Evolutionary conservation across 163 green algal species (phyloP).

Genomic region (Picocystis sp.): DNA sequence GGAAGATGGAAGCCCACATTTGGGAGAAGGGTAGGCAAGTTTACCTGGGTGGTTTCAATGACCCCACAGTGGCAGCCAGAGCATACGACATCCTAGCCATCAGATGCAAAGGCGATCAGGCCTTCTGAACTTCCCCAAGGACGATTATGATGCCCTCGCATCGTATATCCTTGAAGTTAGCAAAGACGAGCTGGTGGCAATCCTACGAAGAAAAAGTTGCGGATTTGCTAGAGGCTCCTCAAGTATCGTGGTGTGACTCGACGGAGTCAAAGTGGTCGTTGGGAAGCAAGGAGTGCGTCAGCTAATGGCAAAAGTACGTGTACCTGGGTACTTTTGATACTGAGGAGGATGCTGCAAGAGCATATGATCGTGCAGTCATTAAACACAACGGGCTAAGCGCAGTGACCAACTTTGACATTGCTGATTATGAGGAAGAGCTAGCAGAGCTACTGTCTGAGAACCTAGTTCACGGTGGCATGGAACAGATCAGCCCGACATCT

Average conservation of each 20-base stretch:
- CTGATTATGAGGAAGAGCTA: slow-evolving; percentile 11
- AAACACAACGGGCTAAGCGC: slow-evolving; percentile 19
- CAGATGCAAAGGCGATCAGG: background rate
- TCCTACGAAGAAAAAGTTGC: slow-evolving; percentile 14
- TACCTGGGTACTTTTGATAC: slow-evolving; percentile 26
- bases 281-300: slow-evolving; percentile 23
- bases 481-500: too few relatives aligned
- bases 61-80: slow-evolving; percentile 1
- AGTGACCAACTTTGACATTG: slow-evolving; percentile 28
- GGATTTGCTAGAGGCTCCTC: slow-evolving; percentile 22
- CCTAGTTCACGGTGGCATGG: too few relatives aligned
- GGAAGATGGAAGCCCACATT: too few relatives aligned
- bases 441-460: too few relatives aligned
- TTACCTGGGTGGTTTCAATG: slow-evolving; percentile 14
- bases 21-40: slow-evolving; percentile 2
- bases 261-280: slow-evolving; percentile 15
- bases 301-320: slow-evolving; percentile 24
- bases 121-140: slow-evolving; percentile 11
- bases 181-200: slow-evolving; percentile 9
- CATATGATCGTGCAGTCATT: slow-evolving; percentile 21
- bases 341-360: slow-evolving; percentile 17
- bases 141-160: background rate
- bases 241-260: slow-evolving; percentile 21
- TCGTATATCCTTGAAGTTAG: background rate
- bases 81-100: slow-evolving; percentile 6